Percentiles rank a stretch among this genome's conserved stretches.
phyloP scores from a whole-genome alignment of 192 early-diverging fungal genomes.

The Chytriomyces sp. region DNA sequence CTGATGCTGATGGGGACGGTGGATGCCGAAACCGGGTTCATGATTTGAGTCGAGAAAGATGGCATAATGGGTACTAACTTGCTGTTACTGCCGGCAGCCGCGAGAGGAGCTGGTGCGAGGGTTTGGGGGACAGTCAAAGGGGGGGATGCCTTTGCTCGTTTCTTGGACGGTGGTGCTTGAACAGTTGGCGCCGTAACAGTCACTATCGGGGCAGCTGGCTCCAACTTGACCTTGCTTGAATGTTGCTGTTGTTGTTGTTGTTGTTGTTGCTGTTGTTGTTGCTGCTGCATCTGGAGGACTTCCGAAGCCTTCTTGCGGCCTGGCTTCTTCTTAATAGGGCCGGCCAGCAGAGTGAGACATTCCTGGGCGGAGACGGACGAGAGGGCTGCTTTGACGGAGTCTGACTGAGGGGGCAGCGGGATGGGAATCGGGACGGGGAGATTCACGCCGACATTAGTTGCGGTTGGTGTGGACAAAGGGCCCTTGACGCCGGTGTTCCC shows the following conservation, averaged over 20 bases:
- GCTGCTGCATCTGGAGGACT: not conserved
- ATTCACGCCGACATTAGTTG: no score
- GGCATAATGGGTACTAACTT: not conserved
- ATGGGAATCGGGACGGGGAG: no score
- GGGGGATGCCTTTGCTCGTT: not conserved
- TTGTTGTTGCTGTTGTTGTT: not conserved
- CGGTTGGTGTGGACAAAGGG: not conserved
- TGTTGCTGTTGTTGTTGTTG: slow-evolving; percentile 16
- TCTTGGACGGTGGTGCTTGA: not conserved
- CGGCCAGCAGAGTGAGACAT: slow-evolving; percentile 27
- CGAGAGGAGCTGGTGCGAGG: not conserved
- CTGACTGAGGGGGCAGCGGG: not conserved
- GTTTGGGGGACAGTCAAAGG: not conserved
- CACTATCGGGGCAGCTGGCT: not conserved
- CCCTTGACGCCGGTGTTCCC: no score
- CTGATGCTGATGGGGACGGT: not conserved
- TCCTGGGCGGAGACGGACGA: slow-evolving; percentile 15
- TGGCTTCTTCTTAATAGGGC: slow-evolving; percentile 30
- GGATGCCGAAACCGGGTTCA: not conserved
- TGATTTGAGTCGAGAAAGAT: no score
- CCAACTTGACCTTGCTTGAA: not conserved
- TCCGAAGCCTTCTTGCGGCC: slow-evolving; percentile 31
- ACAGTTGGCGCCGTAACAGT: not conserved
- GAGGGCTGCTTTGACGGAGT: slow-evolving; percentile 6
- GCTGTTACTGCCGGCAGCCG: not conserved